These are phyloP conservation scores for Quercus ilex DNA, from an alignment of 306 rosid species.

Conservation along the genomic window DNA sequence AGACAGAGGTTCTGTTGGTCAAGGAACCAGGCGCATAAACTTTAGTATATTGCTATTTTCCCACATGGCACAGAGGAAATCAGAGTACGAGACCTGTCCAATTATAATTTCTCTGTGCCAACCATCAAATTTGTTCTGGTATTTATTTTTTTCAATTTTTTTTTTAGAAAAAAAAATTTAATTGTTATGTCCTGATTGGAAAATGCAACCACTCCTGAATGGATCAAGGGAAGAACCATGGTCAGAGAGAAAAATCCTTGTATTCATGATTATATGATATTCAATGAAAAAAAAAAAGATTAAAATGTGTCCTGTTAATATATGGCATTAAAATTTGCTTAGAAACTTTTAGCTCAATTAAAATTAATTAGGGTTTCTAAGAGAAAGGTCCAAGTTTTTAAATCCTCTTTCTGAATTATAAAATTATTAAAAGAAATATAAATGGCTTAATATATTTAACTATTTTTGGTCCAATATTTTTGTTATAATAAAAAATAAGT, in stretches of 20 bases:
- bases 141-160: not conserved
- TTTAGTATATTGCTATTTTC: not conserved
- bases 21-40: slow-evolving; percentile 16
- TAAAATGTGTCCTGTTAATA: no score
- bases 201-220: not conserved
- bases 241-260: not conserved
- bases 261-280: no score
- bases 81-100: not conserved
- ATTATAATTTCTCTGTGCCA: not conserved
- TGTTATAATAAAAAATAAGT: no score
- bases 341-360: no score
- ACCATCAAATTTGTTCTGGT: not conserved
- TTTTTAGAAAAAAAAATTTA: not conserved
- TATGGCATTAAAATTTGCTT: no score
- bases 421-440: no score
- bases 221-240: not conserved
- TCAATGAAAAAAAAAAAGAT: no score
- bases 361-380: no score
- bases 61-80: not conserved
- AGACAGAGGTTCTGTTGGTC: slow-evolving; percentile 61
- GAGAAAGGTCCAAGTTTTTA: no score
- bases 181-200: not conserved
- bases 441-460: no score
- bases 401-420: no score
- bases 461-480: no score